Conservation (phyloP, 2,329 filamentous ascomycete genomes). For the Onygenales sp. region DNA sequence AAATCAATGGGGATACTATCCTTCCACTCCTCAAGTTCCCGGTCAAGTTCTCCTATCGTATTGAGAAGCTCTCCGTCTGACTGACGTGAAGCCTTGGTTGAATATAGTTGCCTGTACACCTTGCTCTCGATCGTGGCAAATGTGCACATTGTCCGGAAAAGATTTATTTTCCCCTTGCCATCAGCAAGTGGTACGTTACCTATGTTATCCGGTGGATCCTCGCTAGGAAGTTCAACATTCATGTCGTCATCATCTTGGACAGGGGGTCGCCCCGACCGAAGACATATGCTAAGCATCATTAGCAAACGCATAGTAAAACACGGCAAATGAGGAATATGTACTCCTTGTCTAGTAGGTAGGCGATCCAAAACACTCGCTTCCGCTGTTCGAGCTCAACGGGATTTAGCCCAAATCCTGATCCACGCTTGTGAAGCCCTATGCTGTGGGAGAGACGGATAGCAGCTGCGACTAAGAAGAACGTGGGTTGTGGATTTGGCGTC, state of each 20-base stretch:
- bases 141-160: constrained; percentile 87
- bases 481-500: constrained; percentile 91
- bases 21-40: constrained; percentile 89
- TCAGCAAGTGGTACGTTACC: constrained; percentile 87
- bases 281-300: constrained; percentile 44
- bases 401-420: constrained; percentile 86
- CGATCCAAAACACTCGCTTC: constrained; percentile 69
- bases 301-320: constrained; percentile 6
- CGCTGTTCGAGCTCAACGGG: constrained; percentile 89
- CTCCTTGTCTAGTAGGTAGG: constrained; percentile 65
- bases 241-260: constrained; percentile 73
- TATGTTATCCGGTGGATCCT: constrained; percentile 82
- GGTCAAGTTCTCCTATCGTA: constrained; percentile 90
- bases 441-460: constrained; percentile 86
- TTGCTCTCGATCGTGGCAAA: constrained; percentile 87
- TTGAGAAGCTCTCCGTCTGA: constrained; percentile 88
- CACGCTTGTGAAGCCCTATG: constrained; percentile 89
- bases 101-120: constrained; percentile 89
- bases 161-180: constrained; percentile 84
- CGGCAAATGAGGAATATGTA: constrained; percentile 22
- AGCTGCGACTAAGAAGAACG: constrained; percentile 81
- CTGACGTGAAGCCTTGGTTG: constrained; percentile 82
- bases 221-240: constrained; percentile 91
- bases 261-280: constrained; percentile 62
- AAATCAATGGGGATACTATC: constrained; percentile 91